Base-by-base conservation (phyloP, 2,329 filamentous ascomycete species). In the Eutypa lata region DNA sequence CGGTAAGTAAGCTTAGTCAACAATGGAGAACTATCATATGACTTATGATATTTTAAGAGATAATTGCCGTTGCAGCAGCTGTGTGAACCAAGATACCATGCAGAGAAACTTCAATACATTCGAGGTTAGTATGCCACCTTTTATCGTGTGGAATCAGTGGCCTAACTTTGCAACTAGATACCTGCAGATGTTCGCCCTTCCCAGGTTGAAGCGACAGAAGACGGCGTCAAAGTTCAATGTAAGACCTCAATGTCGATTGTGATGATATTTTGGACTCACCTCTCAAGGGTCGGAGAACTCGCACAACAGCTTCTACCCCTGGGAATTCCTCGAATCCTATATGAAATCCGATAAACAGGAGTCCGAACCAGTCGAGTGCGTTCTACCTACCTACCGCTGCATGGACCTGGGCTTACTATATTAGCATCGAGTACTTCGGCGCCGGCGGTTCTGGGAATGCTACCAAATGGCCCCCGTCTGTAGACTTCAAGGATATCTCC, bases 91-190 rank as follows among this genome's bases (percentile, higher is more conserved):
- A 52, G 81, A 85, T 55, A 92, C 89, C 4, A 83, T 78, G 67
- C 89, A 92, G 68, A 76, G 87, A 24, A 79, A 81, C 48, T 76
- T 88, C 51, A 80, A 90, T 62, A 89, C 84, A 0, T 90, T 90
- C 61, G 75, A 79, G 52, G 83, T 88, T 66, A 59, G 74, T 62
- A 8, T 38, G 49, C 47, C 48, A 48, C 45, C 43, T 57, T 44
- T 35, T 22, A 24, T 7, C 38, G 19, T 13, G 52, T 52, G 7
- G 5, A n/a, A 44, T 35, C 31, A 38, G 57, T 31, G 47, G 48
- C 56, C 57, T 38, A 45, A n/a, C 6, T 14, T 11, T 14, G 7
- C 35, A 42, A 22, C 8, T 55, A 84, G 80, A 74, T 83, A 49
- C 72, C 77, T 0, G 44, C 62, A 16, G 66, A 79, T 52, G 71